Percentiles rank a stretch among this genome's conserved stretches.
Evolutionary conservation across 208 protist species (phyloP).

Genomic region (Naegleria lovaniensis): DNA sequence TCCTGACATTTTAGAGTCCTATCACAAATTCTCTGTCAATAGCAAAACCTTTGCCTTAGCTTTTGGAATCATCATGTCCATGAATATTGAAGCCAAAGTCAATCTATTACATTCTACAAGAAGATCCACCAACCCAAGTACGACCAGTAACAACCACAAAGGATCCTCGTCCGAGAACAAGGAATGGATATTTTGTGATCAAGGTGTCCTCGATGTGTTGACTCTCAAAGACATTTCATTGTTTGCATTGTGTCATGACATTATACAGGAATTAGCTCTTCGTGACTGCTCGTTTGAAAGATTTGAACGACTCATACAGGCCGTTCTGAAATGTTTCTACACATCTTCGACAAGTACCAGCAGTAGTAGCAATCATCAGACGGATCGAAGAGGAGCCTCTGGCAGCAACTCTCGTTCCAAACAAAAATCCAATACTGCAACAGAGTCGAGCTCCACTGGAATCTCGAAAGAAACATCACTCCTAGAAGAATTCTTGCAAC

Average conservation of each 20-base stretch:
- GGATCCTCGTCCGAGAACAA: not conserved
- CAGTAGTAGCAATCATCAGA: too few species aligned
- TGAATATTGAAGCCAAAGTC: not conserved
- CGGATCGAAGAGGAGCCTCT: too few species aligned
- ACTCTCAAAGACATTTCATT: not conserved
- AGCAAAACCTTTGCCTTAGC: not conserved
- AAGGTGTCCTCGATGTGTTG: not conserved
- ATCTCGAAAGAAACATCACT: too few species aligned
- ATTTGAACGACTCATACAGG: not conserved
- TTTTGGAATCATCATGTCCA: not conserved
- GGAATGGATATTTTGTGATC: not conserved
- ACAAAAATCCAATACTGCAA: too few species aligned
- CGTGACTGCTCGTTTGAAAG: not conserved
- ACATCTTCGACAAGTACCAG: not conserved
- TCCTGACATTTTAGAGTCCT: not conserved
- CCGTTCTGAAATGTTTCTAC: not conserved
- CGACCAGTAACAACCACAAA: too few species aligned
- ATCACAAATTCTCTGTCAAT: not conserved
- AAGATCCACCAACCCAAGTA: too few species aligned
- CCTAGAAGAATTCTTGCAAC: not conserved
- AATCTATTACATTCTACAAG: not conserved
- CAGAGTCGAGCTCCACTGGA: too few species aligned
- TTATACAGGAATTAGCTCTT: not conserved
- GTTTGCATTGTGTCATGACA: not conserved
- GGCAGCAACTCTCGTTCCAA: too few species aligned